Evolutionary conservation across 2,329 filamentous ascomycete species (phyloP), one percentile per base, ranked within the genome.

Genomic region (Xylariaceae sp.): DNA sequence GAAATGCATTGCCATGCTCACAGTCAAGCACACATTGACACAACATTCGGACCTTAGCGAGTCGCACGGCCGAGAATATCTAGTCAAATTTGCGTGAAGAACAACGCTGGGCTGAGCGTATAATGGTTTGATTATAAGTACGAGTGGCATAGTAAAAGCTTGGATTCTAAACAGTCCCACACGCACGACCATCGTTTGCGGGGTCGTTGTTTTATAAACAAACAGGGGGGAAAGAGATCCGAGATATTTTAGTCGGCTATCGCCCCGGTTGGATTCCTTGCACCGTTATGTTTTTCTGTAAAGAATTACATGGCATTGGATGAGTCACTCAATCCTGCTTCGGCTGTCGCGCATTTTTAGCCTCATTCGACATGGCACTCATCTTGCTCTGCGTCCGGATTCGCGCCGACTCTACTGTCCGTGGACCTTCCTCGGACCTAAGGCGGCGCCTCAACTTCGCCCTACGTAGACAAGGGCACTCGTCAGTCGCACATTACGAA

Each of bases 361-460:
- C 30, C 31, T 53, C 54, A 26, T 43, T 49, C 9, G 50, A 56
- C n/a, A n/a, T 5, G 7, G 51, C 32, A 29, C 47, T 54, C 11
- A 7, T 39, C 40, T 51, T 54, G n/a, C 53, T 51, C 47, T 54
- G 48, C 50, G 54, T 59, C 7, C 56, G 56, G 31, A 56, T 45
- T 19, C 56, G 53, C 31, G 30, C 35, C 7, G 56, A 42, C n/a
- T 50, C 54, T 42, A 41, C 48, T 34, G 58, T 50, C 45, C 63
- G 54, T 6, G 60, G 58, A 11, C 52, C 54, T 19, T 47, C 53
- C 43, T 65, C 60, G 6, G 53, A 47, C 44, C 47, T 57, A n/a
- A 59, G 47, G 6, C 61, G 61, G 19, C 62, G 55, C n/a, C 53
- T 64, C 46, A 63, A 26, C 41, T 50, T 60, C 29, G 59, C 51